Evolutionary conservation across 495 filamentous ascomycete species (phyloP).

Genomic region (Parachaetomium inaequale): DNA sequence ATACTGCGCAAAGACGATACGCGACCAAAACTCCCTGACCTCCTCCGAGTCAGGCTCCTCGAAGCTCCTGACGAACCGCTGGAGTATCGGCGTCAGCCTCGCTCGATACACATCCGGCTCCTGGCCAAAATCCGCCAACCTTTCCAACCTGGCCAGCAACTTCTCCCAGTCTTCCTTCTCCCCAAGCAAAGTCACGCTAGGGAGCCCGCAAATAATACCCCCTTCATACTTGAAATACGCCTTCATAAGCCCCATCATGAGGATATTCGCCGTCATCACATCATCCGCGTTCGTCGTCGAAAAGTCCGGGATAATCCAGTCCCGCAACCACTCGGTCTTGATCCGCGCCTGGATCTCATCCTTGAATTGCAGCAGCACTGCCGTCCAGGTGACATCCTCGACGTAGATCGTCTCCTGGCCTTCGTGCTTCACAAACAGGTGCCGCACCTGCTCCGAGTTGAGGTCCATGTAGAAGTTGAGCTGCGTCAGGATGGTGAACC

Average conservation of each 20-base stretch:
- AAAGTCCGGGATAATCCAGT: slow-evolving; percentile 41
- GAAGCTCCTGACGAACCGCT: slow-evolving; percentile 36
- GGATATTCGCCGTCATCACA: slow-evolving; percentile 31
- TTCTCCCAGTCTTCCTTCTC: slow-evolving; percentile 34
- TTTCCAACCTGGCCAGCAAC: slow-evolving; percentile 30
- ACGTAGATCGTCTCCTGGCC: slow-evolving; percentile 41
- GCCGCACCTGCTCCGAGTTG: slow-evolving; percentile 43
- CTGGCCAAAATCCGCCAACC: slow-evolving; percentile 33
- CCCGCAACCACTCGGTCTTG: slow-evolving; percentile 24
- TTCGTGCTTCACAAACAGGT: slow-evolving; percentile 43
- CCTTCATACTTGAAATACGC: slow-evolving; percentile 32
- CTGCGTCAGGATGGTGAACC: slow-evolving; percentile 55
- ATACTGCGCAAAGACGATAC: slow-evolving; percentile 27
- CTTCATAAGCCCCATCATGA: slow-evolving; percentile 43
- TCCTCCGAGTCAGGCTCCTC: slow-evolving; percentile 33
- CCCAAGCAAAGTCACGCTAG: slow-evolving; percentile 40
- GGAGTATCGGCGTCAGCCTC: slow-evolving; percentile 36
- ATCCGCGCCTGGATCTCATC: slow-evolving; percentile 29
- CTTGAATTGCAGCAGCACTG: slow-evolving; percentile 23
- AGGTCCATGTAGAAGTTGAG: slow-evolving; percentile 53
- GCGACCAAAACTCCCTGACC: slow-evolving; percentile 42
- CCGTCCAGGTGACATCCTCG: slow-evolving; percentile 21
- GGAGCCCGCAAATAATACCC: slow-evolving; percentile 36
- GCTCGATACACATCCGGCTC: slow-evolving; percentile 33
- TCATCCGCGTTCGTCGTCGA: slow-evolving; percentile 36